Percentiles rank a stretch among this genome's conserved stretches.
These are phyloP conservation scores for Sonneratia alba DNA, from an alignment of 345 rosid species.

Conservation along the genomic window DNA sequence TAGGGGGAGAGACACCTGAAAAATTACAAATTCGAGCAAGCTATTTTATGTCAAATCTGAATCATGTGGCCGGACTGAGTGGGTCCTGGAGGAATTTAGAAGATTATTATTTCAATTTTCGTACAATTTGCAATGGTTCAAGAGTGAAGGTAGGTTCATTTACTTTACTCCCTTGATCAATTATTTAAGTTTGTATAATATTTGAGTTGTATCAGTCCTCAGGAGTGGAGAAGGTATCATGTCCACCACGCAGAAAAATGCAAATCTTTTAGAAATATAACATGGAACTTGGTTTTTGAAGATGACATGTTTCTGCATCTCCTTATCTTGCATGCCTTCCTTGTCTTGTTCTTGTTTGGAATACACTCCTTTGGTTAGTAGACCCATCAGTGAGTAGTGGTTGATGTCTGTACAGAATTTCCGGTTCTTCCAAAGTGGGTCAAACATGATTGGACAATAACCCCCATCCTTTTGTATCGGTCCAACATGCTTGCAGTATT, in stretches of 20 bases:
- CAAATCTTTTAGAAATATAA: neutral
- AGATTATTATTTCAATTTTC: constrained; percentile 5
- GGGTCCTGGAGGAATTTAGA: constrained; percentile 26
- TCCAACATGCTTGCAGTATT: neutral
- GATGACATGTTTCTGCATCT: neutral
- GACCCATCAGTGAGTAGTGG: neutral
- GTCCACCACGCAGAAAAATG: neutral
- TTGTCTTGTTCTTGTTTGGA: neutral
- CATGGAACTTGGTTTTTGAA: neutral
- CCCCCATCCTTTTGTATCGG: neutral
- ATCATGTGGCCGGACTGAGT: constrained; percentile 29
- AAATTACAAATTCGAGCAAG: constrained; percentile 39
- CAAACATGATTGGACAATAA: constrained; percentile 1
- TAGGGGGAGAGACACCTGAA: constrained; percentile 46
- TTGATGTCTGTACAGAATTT: neutral
- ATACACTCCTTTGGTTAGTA: neutral
- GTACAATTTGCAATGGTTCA: constrained; percentile 1
- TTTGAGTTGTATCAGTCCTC: neutral
- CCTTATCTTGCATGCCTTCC: neutral
- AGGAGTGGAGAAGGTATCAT: too few species aligned
- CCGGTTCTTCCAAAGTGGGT: neutral
- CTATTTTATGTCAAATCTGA: constrained; percentile 24
- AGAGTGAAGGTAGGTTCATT: neutral
- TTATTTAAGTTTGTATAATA: neutral
- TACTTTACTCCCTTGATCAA: neutral